Conservation (phyloP, 164 flowering plant genomes). For the Umbellularia californica region DNA sequence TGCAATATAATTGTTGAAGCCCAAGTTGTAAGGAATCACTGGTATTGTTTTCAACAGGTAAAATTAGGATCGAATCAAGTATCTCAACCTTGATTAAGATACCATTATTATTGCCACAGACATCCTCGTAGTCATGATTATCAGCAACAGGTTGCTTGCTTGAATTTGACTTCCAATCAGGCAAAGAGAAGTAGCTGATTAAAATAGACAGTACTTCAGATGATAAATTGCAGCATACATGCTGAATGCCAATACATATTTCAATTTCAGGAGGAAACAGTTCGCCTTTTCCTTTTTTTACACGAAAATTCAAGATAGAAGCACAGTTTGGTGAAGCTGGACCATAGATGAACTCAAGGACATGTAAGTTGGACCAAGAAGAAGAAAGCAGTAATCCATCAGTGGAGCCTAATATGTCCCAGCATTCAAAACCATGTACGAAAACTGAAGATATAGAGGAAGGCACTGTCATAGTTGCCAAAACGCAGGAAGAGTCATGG, state of each 20-base stretch:
- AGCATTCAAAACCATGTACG: constrained; percentile 26
- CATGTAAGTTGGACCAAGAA: constrained; percentile 45
- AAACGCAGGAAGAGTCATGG: constrained; percentile 70
- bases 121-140: constrained; percentile 6
- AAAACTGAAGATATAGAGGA: constrained; percentile 31
- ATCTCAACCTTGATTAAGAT: constrained; percentile 57
- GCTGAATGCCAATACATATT: constrained; percentile 66
- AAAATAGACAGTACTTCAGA: constrained; percentile 68
- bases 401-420: constrained; percentile 53
- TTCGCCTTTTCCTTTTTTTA: constrained; percentile 32
- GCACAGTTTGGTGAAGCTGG: constrained; percentile 39
- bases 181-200: constrained; percentile 79
- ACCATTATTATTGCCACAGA: constrained; percentile 6
- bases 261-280: constrained; percentile 32
- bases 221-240: constrained; percentile 64
- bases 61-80: constrained; percentile 53
- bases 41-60: constrained; percentile 43
- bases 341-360: constrained; percentile 59
- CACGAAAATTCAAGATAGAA: constrained; percentile 57
- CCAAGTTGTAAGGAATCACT: constrained; percentile 45
- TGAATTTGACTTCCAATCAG: constrained; percentile 54
- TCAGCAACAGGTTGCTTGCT: constrained; percentile 19
- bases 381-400: constrained; percentile 62
- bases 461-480: constrained; percentile 55
- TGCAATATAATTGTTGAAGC: constrained; percentile 51